phyloP scores from a whole-genome alignment of 2,329 filamentous ascomycete genomes.

The Colletotrichum spaethianum region DNA sequence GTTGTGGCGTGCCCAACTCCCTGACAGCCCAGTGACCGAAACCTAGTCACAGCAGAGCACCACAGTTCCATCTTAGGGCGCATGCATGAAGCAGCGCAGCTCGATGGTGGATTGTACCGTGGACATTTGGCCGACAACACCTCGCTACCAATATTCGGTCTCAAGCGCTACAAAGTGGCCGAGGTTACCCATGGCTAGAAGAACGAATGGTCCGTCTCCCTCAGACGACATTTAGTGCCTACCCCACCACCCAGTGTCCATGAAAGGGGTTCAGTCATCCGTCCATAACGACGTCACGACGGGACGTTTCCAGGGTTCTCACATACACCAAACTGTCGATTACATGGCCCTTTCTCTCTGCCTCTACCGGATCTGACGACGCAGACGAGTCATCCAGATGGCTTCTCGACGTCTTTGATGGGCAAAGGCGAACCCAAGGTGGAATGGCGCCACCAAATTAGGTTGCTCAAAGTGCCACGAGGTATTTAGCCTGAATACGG shows the following conservation, averaged over 20 bases:
- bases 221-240: not conserved
- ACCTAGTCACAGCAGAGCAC: too few species aligned
- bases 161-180: not conserved
- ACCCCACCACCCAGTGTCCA: not conserved
- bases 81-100: not conserved
- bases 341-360: not conserved
- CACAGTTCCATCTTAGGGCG: not conserved
- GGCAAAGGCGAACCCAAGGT: not conserved
- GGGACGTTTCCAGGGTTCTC: not conserved
- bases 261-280: too few species aligned
- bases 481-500: constrained; percentile 38
- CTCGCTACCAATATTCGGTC: constrained; percentile 3
- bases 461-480: constrained; percentile 33
- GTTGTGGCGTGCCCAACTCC: not conserved
- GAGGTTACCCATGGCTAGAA: not conserved
- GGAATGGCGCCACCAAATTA: constrained; percentile 34
- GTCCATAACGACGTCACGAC: not conserved
- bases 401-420: not conserved
- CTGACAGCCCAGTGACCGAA: not conserved
- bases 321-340: not conserved
- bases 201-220: not conserved
- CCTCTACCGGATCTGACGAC: not conserved
- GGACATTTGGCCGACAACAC: not conserved
- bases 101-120: not conserved
- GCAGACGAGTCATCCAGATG: not conserved